These are phyloP conservation scores for Scheffersomyces stambukii DNA, from an alignment of 1,139 yeast genomes.

Conservation along the genomic window DNA sequence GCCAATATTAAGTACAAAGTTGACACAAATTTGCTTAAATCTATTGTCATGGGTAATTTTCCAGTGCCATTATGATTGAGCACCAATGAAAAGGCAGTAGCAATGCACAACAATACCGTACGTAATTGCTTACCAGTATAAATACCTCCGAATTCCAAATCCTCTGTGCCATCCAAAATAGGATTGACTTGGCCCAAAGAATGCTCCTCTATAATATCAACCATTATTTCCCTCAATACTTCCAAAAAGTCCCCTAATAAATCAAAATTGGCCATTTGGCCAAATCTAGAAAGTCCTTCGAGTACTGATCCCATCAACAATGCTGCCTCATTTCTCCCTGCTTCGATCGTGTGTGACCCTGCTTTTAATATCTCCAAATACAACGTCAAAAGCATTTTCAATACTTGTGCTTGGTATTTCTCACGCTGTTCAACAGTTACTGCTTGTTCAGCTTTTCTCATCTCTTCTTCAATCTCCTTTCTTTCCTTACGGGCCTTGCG, in stretches of 20 bases:
- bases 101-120: constrained; percentile 75
- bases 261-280: constrained; percentile 90
- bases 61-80: constrained; percentile 65
- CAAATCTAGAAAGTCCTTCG: constrained; percentile 87
- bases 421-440: constrained; percentile 87
- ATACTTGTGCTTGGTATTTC: constrained; percentile 75
- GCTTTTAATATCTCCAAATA: constrained; percentile 74
- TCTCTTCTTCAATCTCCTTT: constrained; percentile 82
- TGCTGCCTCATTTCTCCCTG: constrained; percentile 47
- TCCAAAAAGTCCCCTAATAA: constrained; percentile 88
- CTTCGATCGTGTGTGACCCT: constrained; percentile 23
- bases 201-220: constrained; percentile 38
- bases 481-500: constrained; percentile 82
- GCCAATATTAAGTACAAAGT: constrained; percentile 66
- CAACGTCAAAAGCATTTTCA: constrained; percentile 65
- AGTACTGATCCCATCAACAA: constrained; percentile 75
- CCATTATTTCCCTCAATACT: constrained; percentile 76
- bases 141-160: constrained; percentile 25
- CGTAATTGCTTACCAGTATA: constrained; percentile 44
- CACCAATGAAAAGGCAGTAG: constrained; percentile 81
- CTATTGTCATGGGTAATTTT: constrained; percentile 54
- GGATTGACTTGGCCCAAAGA: constrained; percentile 19
- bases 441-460: constrained; percentile 81
- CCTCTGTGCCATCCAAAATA: constrained; percentile 17
- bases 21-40: constrained; percentile 66